Conservation (phyloP, 2,329 filamentous ascomycete genomes). For the Verticillium dahliae region DNA sequence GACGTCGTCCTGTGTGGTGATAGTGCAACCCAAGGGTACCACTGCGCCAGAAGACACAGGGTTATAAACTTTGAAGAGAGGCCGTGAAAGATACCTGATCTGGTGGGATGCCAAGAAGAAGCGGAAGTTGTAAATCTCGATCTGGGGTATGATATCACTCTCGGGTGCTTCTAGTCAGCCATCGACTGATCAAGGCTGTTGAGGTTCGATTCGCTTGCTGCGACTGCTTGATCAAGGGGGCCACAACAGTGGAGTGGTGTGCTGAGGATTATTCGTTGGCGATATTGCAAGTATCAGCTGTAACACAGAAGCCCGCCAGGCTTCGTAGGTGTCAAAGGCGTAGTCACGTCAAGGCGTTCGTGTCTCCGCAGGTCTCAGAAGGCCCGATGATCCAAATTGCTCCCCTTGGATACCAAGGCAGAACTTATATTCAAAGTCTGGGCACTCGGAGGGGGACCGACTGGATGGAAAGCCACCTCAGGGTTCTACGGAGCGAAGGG, state of each 20-base stretch:
- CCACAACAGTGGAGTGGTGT: neutral
- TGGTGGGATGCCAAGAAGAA: neutral
- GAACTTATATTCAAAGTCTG: neutral
- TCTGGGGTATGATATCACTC: neutral
- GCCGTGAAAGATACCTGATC: neutral
- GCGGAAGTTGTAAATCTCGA: neutral
- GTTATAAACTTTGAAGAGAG: neutral
- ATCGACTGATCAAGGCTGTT: neutral
- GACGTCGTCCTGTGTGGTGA: neutral
- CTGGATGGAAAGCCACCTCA: neutral
- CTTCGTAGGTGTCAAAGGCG: neutral
- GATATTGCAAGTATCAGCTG: neutral
- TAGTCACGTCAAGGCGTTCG: neutral
- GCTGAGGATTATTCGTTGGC: neutral
- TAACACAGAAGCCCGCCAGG: too few relatives aligned
- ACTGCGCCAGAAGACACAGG: neutral
- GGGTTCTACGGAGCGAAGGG: neutral
- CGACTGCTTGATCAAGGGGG: neutral
- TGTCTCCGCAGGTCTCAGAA: constrained; percentile 1
- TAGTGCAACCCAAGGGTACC: neutral
- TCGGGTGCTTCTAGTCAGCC: neutral
- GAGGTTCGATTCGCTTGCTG: neutral
- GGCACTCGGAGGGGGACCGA: neutral
- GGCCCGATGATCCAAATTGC: constrained; percentile 4
- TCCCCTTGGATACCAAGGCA: neutral